Base-by-base conservation (phyloP, 768 basidiomycete genomes). In the Coprinopsis marcescibilis region DNA sequence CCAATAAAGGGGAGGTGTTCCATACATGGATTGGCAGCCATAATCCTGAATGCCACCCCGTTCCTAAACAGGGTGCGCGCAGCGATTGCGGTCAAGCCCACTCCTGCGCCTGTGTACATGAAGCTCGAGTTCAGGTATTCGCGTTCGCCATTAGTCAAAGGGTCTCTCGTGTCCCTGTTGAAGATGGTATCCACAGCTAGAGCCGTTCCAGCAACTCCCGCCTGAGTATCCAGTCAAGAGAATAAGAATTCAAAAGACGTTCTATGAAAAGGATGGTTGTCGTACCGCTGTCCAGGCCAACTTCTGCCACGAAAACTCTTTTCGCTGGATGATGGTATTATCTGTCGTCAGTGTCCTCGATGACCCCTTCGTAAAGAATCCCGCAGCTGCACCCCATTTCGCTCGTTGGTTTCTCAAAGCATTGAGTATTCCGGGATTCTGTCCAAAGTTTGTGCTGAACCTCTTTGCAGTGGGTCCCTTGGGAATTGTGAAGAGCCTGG, bases 21-120 rank as follows among this genome's bases (percentile, higher is more conserved):
- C 78, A 49, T 54, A 83, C 88, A 91, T 50, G 89, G 89, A 63
- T 90, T 91, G 12, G 87, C 78, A 0, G 83, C 66, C 89, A 92
- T 89, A 45, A 92, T 69, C 46, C 83, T 76, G 65, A 80, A 80
- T 2, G 81, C 78, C 38, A 76, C 59, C 2, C 88, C 83, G 45
- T 77, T 77, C 53, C 65, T 76, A 65, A 89, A 90, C 67, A 91
- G 69, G 39, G 78, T 67, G n/a, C 86, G 78, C 2, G 91, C 91
- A n/a, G 79, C 80, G 12, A 83, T 60, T 0, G 90, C 89, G 1
- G 88, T 90, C 27, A 91, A 62, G 2, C 70, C 70, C 20, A 94
- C 77, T 1, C 90, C 91, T 38, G 75, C 85, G 10, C 85, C 90
- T 4, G 89, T 89, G 56, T 90, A 93, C 57, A 78, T 81, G 73